Evolutionary conservation across 2,329 filamentous ascomycete species (phyloP).

Genomic region (Botrytis pseudocinerea): DNA sequence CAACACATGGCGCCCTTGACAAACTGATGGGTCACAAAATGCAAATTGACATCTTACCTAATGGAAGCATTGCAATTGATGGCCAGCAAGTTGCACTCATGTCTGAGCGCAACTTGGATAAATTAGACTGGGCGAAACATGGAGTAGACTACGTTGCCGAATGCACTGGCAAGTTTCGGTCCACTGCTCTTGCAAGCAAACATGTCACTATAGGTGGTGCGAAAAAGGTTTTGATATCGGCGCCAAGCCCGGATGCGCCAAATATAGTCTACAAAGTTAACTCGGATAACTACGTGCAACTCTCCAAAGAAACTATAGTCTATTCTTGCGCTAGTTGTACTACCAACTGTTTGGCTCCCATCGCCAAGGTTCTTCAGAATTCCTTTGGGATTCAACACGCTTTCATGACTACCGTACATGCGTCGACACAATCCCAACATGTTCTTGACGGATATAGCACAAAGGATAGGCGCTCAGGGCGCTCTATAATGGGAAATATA

Average conservation of each 20-base stretch:
- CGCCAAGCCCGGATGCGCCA: neutral
- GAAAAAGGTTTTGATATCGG: neutral
- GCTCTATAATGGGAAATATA: neutral
- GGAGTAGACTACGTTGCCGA: neutral
- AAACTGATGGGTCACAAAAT: neutral
- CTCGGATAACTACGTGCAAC: neutral
- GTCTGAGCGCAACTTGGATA: neutral
- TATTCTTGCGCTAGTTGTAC: neutral
- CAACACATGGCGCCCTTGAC: neutral
- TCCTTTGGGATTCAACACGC: neutral
- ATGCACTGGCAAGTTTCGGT: neutral
- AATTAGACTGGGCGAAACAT: neutral
- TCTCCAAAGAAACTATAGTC: neutral
- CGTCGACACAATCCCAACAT: neutral
- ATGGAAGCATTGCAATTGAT: neutral
- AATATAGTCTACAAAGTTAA: neutral
- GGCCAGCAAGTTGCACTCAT: neutral
- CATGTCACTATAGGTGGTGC: neutral
- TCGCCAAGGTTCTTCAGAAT: neutral
- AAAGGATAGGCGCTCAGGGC: neutral
- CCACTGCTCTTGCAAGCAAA: neutral
- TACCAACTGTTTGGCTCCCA: neutral
- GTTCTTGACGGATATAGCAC: neutral
- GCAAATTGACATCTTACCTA: neutral
- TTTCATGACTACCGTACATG: neutral